Conservation (phyloP, 495 filamentous ascomycete genomes). For the Parathielavia appendiculata region DNA sequence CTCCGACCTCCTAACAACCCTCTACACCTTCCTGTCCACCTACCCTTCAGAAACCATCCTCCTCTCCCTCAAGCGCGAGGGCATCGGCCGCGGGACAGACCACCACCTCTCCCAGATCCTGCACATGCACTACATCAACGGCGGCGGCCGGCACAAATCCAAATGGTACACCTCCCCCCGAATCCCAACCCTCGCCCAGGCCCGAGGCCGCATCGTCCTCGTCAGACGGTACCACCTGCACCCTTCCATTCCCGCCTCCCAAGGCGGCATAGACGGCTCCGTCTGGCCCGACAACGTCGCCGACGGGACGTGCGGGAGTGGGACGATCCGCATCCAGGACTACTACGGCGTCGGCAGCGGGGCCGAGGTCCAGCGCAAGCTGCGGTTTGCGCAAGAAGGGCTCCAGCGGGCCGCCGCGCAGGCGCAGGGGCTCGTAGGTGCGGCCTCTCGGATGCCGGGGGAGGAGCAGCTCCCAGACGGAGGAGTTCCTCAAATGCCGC, state of each 20-base stretch:
- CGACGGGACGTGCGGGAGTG: slow-evolving; percentile 64
- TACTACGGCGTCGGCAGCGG: slow-evolving; percentile 84
- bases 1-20: slow-evolving; percentile 59
- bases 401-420: slow-evolving; percentile 62
- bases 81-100: slow-evolving; percentile 73
- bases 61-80: slow-evolving; percentile 87
- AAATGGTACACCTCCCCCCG: slow-evolving; percentile 72
- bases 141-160: too few species aligned
- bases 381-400: slow-evolving; percentile 64
- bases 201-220: slow-evolving; percentile 77
- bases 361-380: slow-evolving; percentile 74
- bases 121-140: slow-evolving; percentile 59
- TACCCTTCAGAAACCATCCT: slow-evolving; percentile 80
- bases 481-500: slow-evolving; percentile 41
- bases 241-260: slow-evolving; percentile 53
- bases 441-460: too few species aligned
- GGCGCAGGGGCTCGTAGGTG: slow-evolving; percentile 17
- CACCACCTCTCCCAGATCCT: slow-evolving; percentile 69
- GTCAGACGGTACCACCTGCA: slow-evolving; percentile 72
- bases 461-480: too few species aligned
- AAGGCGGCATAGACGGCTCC: slow-evolving; percentile 77
- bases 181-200: slow-evolving; percentile 79
- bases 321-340: slow-evolving; percentile 80
- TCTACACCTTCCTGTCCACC: slow-evolving; percentile 66
- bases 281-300: slow-evolving; percentile 87